Base-by-base conservation (phyloP, 495 filamentous ascomycete species). In the Penicillium samsonianum region DNA sequence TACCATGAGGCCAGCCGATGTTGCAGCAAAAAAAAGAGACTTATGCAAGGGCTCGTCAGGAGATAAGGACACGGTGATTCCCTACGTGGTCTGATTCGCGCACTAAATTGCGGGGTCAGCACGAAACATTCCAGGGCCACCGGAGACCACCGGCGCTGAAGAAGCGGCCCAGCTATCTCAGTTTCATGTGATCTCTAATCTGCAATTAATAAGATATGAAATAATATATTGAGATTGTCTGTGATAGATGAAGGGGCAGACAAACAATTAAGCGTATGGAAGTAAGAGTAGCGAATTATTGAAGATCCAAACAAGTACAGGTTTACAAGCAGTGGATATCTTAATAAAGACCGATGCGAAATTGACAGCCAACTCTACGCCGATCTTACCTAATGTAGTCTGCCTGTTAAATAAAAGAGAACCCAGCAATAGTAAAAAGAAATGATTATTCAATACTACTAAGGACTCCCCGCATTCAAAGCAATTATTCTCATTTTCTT, bases 121-220 rank as follows among this genome's bases (percentile, higher is more conserved):
- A n/a, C 49, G 31, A 48, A 47, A 8, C 22, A 45, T 2, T 11
- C 19, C 9, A 52, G 14, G 14, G 16, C 49, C 33, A 28, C 40
- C 50, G 50, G 50, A 53, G 38, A 43, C 50, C 50, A 53, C 50
- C 50, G 50, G 50, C 5, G 33, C 12, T 53, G 30, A 51, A 31
- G 31, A 33, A 20, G 1, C 16, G 12, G 2, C 6, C 31, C 14
- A 17, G 48, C 14, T 28, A 46, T 26, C 43, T 46, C 23, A 4
- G 43, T 10, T n/a, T 6, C 4, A 10, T 22, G 7, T 2, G 19
- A 43, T 3, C 8, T 12, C 23, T 5, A 38, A 17, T 17, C 35
- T 38, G 35, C 12, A 28, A 17, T n/a, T 25, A 46, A 28, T 46
- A 16, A 12, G 20, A 23, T 38, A 38, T 38, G 35, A 8, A n/a